Percentiles rank a stretch among this genome's conserved stretches.
phyloP scores from a whole-genome alignment of 768 basidiomycete genomes.

The Pleurotus eryngii region DNA sequence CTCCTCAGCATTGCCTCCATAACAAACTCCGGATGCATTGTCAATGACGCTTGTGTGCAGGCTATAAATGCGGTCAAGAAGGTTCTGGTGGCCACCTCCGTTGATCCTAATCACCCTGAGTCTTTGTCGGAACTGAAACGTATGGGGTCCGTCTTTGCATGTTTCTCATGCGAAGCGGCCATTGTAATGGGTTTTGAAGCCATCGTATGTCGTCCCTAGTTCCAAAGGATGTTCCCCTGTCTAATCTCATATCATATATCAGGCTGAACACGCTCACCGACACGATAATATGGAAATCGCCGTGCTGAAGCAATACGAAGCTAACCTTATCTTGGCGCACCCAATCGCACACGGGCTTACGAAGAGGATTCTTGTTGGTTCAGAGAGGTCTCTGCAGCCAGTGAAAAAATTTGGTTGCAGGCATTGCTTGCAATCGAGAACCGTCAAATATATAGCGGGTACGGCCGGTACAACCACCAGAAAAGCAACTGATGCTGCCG shows the following conservation, averaged over 20 bases:
- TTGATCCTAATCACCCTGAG: conserved; percentile 26
- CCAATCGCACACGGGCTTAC: conserved; percentile 19
- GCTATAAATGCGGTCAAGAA: conserved; percentile 41
- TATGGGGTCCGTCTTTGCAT: conserved; percentile 34
- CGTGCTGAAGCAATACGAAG: conserved; percentile 21
- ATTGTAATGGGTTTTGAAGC: conserved; percentile 45
- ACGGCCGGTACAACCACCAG: conserved; percentile 3
- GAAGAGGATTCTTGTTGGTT: conserved; percentile 14
- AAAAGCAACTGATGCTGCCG: not conserved
- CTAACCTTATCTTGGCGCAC: conserved; percentile 14
- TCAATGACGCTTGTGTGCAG: conserved; percentile 24
- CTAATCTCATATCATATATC: not conserved
- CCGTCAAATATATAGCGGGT: not conserved
- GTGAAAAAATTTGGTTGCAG: conserved; percentile 48
- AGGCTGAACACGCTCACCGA: conserved; percentile 66
- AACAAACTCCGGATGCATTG: not conserved
- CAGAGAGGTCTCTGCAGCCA: conserved; percentile 24
- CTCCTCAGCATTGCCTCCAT: not conserved
- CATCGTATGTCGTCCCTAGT: conserved; percentile 37
- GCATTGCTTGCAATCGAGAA: conserved; percentile 35
- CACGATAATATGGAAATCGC: conserved; percentile 50
- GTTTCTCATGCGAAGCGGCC: conserved; percentile 45
- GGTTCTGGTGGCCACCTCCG: conserved; percentile 27
- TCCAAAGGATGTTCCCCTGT: not conserved
- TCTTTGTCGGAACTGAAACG: conserved; percentile 17